phyloP scores from a whole-genome alignment of 331 rosid genomes.

The Malus hybrid region DNA sequence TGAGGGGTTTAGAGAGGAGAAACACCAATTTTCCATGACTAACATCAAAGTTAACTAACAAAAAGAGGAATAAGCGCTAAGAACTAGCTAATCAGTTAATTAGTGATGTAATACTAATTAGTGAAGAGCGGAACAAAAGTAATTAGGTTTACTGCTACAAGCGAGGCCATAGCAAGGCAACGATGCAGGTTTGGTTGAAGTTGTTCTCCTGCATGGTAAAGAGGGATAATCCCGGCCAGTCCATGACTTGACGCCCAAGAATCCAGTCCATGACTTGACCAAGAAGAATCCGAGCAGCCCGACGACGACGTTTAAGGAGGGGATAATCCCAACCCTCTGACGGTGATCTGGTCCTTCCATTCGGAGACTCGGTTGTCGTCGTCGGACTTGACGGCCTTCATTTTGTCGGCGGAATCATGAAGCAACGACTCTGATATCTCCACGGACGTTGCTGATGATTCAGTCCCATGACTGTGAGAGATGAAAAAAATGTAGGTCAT shows the following conservation, averaged over 20 bases:
- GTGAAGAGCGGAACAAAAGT: background rate
- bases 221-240: constrained; percentile 38
- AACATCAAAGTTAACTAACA: no score
- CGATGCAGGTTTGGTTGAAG: constrained; percentile 92
- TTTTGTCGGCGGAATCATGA: constrained; percentile 11
- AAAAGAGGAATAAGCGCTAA: no score
- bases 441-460: constrained; percentile 2
- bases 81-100: no score
- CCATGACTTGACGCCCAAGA: constrained; percentile 53
- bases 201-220: constrained; percentile 87
- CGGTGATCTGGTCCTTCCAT: constrained; percentile 83
- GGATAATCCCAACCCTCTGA: constrained; percentile 42
- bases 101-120: background rate
- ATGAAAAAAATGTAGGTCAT: no score
- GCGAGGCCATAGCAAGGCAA: constrained; percentile 94
- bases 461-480: constrained; percentile 30
- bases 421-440: constrained; percentile 42
- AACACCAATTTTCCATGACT: background rate
- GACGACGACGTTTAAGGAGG: constrained; percentile 28
- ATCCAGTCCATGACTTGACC: constrained; percentile 22
- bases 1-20: background rate
- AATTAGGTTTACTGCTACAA: constrained; percentile 44
- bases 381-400: constrained; percentile 8
- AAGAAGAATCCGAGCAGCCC: constrained; percentile 66
- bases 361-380: constrained; percentile 29